These are phyloP conservation scores for Phylloporus scabripes DNA, from an alignment of 768 basidiomycete species.

Conservation along the genomic window DNA sequence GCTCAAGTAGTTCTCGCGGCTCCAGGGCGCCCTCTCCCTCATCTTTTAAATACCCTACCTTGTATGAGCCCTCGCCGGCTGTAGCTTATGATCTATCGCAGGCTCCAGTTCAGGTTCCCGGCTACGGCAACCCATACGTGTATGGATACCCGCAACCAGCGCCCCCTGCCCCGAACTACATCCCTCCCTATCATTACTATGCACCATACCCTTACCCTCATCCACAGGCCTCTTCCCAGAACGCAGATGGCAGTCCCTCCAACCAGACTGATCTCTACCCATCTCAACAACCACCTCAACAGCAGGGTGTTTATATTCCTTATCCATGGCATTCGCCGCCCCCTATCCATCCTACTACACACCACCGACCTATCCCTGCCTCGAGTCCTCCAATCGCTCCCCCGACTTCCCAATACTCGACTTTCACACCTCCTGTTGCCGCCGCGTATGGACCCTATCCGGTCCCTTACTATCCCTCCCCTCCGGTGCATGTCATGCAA, in stretches of 20 bases:
- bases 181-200: slow-evolving; percentile 38
- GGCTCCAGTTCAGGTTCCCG: slow-evolving; percentile 24
- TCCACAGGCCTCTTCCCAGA: slow-evolving; percentile 37
- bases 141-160: slow-evolving; percentile 40
- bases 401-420: slow-evolving; percentile 28
- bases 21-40: slow-evolving; percentile 69
- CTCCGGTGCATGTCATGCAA: slow-evolving; percentile 25
- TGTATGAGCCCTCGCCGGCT: slow-evolving; percentile 56
- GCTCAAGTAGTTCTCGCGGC: slow-evolving; percentile 59
- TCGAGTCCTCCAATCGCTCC: slow-evolving; percentile 29
- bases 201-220: slow-evolving; percentile 49
- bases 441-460: slow-evolving; percentile 34
- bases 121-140: slow-evolving; percentile 31
- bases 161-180: slow-evolving; percentile 36
- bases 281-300: slow-evolving; percentile 30
- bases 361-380: slow-evolving; percentile 32
- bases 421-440: slow-evolving; percentile 29
- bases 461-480: slow-evolving; percentile 26
- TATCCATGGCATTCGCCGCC: slow-evolving; percentile 33
- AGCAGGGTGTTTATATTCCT: slow-evolving; percentile 27
- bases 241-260: slow-evolving; percentile 31
- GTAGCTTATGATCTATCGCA: slow-evolving; percentile 30
- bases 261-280: slow-evolving; percentile 30
- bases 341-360: slow-evolving; percentile 38
- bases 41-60: slow-evolving; percentile 65